Base-by-base conservation (phyloP, 306 rosid genomes). In the Rosa multiflora region DNA sequence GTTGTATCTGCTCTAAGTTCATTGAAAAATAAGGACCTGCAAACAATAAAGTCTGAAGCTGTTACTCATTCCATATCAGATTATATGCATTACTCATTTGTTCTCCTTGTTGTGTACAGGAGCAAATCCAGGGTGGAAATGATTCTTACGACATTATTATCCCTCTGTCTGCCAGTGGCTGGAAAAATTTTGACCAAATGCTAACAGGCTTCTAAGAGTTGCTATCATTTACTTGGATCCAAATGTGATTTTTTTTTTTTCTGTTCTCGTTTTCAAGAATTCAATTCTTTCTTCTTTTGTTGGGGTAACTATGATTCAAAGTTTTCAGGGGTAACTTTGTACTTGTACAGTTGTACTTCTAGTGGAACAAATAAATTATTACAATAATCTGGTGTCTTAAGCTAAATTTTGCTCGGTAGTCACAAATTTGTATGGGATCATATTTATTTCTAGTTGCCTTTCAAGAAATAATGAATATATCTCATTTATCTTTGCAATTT, bases 171-270 rank as follows among this genome's bases (percentile, higher is more conserved):
- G 62, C 79, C 61, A 6, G 10, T 32, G 79, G 79, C 72, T n/a
- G 59, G 62, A 76, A 32, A 72, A 76, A 47, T 76, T 76, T 76
- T 76, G 79, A 76, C 62, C 48, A 46, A 39, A 76, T 63, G 62
- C 62, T 63, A 76, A 76, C 62, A 62, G 14, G 72, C 79, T 75
- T 40, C 70, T 35, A 29, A 46, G 72, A 47, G 47, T 62, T 76
- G 9, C 72, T 10, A 26, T 43, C 71, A 58, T 61, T 61, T 43
- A 8, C n/a, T 75, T 26, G 78, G 69, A 26, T 61, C 70, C 70
- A n/a, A 53, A 39, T 26, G 62, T 20, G 35, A 5, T 0, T 39
- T 73, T 15, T 67, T 67, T 6, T 20, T 32, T 2, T 67, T 4
- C 15, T 18, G 21, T 64, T 39, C 15, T 58, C n/a, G n/a, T 18